These are phyloP conservation scores for Fusarium dlaminii DNA, from an alignment of 2,329 filamentous ascomycete species.

Conservation along the genomic window DNA sequence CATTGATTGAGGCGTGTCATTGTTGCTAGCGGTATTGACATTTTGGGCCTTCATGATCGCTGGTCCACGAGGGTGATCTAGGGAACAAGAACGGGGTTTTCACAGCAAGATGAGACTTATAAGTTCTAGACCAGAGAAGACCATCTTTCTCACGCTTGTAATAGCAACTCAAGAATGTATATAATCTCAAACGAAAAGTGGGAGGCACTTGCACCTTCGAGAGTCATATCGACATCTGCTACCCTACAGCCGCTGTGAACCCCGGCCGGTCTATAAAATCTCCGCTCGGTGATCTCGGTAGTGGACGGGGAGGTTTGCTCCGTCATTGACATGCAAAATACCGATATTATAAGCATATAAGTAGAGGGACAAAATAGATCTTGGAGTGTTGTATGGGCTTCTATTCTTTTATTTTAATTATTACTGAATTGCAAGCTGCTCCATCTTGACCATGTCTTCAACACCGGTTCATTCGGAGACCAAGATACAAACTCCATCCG, in stretches of 20 bases:
- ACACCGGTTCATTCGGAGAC: neutral
- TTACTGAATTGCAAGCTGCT: neutral
- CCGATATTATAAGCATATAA: neutral
- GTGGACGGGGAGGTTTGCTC: neutral
- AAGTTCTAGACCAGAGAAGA: too few species aligned
- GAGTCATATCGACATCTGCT: neutral
- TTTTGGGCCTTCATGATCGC: neutral
- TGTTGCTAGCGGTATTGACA: neutral
- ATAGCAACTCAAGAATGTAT: neutral
- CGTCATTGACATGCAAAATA: neutral
- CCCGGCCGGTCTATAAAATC: neutral
- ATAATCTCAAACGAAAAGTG: neutral
- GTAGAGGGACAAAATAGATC: rapidly evolving
- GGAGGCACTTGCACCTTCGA: neutral
- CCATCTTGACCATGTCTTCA: neutral
- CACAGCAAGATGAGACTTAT: too few species aligned
- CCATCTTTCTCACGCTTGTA: too few species aligned
- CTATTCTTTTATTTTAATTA: neutral
- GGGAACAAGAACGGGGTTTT: neutral
- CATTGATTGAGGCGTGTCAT: neutral
- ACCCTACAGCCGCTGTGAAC: neutral
- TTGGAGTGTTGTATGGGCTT: too few species aligned
- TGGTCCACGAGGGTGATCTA: neutral
- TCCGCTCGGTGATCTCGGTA: neutral
- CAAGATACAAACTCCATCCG: neutral